These are phyloP conservation scores for Coemansia sp. DNA, from an alignment of 192 early-diverging fungal genomes.

Conservation along the genomic window DNA sequence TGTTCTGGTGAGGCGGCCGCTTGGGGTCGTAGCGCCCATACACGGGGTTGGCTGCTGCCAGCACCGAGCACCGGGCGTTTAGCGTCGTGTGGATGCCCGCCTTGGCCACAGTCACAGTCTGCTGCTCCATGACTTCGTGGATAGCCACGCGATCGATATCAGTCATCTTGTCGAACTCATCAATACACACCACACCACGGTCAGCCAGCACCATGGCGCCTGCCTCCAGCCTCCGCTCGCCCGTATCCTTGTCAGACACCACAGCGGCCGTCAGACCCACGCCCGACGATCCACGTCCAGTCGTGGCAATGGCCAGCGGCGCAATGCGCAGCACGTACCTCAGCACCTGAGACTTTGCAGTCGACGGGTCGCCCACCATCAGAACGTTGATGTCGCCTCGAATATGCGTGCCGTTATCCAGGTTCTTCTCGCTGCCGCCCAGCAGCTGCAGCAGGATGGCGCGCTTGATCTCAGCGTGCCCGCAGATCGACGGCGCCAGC, in stretches of 20 bases:
- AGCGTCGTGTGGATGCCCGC: constrained; percentile 99
- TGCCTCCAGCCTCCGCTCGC: constrained; percentile 91
- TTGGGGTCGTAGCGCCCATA: constrained; percentile 88
- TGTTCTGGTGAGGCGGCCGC: constrained; percentile 91
- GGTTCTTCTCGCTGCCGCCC: constrained; percentile 92
- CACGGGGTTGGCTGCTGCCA: constrained; percentile 97
- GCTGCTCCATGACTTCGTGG: constrained; percentile 99
- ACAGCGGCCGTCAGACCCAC: constrained; percentile 98
- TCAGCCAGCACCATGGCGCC: constrained; percentile 99
- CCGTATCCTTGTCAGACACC: constrained; percentile 92
- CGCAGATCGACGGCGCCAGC: constrained; percentile 88
- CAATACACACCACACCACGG: constrained; percentile 96
- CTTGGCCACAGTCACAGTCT: constrained; percentile 96
- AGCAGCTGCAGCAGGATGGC: constrained; percentile 88
- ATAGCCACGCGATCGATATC: constrained; percentile 97
- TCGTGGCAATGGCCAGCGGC: constrained; percentile 95
- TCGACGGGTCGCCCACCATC: constrained; percentile 99
- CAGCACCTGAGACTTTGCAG: constrained; percentile 98
- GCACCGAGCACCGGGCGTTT: constrained; percentile 94
- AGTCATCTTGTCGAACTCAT: constrained; percentile 99
- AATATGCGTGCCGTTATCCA: constrained; percentile 94
- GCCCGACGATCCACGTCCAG: constrained; percentile 94
- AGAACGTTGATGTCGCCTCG: constrained; percentile 97
- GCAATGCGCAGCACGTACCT: constrained; percentile 95
- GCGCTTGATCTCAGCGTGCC: constrained; percentile 95